Base-by-base conservation (phyloP, 192 early-diverging fungal genomes). In the Entophlyctis helioformis region DNA sequence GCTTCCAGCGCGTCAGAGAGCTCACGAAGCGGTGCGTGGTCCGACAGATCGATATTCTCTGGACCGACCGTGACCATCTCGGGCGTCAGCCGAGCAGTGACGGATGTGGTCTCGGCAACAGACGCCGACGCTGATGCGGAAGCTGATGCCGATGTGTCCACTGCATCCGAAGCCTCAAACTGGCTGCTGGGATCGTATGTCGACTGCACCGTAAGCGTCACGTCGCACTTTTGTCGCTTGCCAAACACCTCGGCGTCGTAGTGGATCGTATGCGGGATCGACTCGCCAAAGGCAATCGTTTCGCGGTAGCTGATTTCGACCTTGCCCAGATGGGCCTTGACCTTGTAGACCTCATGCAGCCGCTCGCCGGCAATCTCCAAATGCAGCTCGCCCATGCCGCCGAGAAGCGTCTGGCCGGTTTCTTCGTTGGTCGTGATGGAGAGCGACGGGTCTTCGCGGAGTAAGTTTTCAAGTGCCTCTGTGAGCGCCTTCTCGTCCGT, bases 311-410 rank as follows among this genome's bases (percentile, higher is more conserved):
- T 76, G 44, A 97, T 89, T 26, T 79, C 68, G 68, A 95, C 85
- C 26, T 68, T 63, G 9, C 94, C 94, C 59, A 95, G 80, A 16
- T 80, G 70, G 12, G 83, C 82, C 21, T 81, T 76, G 43, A 84
- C 76, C 44, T 80, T 78, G 52, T 86, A 80, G 22, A 82, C 81
- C 23, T 80, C 80, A n/a, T 81, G 29, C 20, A 97, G 60, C n/a
- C 91, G 62, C 27, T 89, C 88, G 33, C 78, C 78, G 11, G 88
- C 77, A 13, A 96, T 83, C 48, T 96, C 92, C 24, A 96, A 56
- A 56, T 96, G 93, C 41, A 96, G 67, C 51, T 93, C 93, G 6
- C 93, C 93, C 89, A 93, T 91, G 0, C 90, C 93, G 51, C 84
- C 78, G 3, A 96, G 54, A 39, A 93, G 52, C 16, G 77, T 83